Evolutionary conservation across 2,329 filamentous ascomycete genomes (phyloP).

Genomic region (Venturia pyrina): DNA sequence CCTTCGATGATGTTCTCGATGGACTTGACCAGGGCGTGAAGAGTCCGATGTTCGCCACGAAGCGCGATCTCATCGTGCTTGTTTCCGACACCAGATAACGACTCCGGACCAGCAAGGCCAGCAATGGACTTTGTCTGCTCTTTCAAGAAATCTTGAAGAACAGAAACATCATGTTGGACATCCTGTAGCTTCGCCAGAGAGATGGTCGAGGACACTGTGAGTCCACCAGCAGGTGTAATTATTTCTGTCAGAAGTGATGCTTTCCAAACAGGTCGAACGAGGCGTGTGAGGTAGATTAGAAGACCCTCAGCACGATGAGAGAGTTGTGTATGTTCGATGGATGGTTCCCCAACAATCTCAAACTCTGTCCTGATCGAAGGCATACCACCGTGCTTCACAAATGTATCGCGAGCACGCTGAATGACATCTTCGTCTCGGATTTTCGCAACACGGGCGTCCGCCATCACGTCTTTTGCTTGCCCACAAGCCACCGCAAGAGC

Average conservation of each 20-base stretch:
- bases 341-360: slow-evolving; percentile 40
- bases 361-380: slow-evolving; percentile 72
- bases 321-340: slow-evolving; percentile 73
- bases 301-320: slow-evolving; percentile 86
- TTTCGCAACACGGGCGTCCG: slow-evolving; percentile 57
- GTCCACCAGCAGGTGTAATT: slow-evolving; percentile 46
- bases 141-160: slow-evolving; percentile 71
- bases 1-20: slow-evolving; percentile 90
- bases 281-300: slow-evolving; percentile 73
- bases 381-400: slow-evolving; percentile 87
- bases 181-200: slow-evolving; percentile 56
- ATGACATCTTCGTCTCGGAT: slow-evolving; percentile 76
- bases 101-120: slow-evolving; percentile 82
- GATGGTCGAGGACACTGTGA: slow-evolving; percentile 59
- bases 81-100: slow-evolving; percentile 64
- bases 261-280: slow-evolving; percentile 87
- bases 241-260: slow-evolving; percentile 56
- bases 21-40: slow-evolving; percentile 75
- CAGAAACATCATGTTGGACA: slow-evolving; percentile 72
- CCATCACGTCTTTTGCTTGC: slow-evolving; percentile 72
- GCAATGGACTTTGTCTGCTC: slow-evolving; percentile 88
- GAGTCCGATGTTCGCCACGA: slow-evolving; percentile 86
- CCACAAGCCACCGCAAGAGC: slow-evolving; percentile 91
- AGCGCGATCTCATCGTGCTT: slow-evolving; percentile 86
- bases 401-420: slow-evolving; percentile 74